Conservation (phyloP, 2,329 filamentous ascomycete species). For the Lecanosticta acicola region DNA sequence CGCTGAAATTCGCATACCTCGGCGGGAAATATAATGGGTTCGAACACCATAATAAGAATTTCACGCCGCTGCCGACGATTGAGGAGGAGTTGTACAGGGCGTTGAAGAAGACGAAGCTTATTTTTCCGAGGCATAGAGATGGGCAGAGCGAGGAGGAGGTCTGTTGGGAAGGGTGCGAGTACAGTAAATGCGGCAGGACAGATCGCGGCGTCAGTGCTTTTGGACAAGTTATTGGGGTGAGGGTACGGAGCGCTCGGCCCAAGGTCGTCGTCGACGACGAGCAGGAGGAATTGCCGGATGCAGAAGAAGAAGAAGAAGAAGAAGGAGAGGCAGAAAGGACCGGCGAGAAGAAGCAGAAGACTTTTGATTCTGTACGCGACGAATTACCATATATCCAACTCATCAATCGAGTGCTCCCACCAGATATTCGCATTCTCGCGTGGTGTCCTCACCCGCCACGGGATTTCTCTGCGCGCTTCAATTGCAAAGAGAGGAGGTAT, state of each 20-base stretch:
- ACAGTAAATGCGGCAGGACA: constrained; percentile 91
- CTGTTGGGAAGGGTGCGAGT: constrained; percentile 79
- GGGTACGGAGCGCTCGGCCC: constrained; percentile 74
- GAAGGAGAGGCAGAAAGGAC: constrained; percentile 12
- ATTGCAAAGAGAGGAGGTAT: constrained; percentile 84
- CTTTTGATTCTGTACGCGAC: constrained; percentile 64
- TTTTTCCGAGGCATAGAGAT: constrained; percentile 55
- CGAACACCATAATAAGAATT: constrained; percentile 72
- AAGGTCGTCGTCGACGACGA: constrained; percentile 16
- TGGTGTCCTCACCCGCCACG: constrained; percentile 82
- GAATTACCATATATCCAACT: constrained; percentile 80
- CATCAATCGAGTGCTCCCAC: constrained; percentile 80
- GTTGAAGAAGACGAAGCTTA: constrained; percentile 72
- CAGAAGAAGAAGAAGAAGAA: constrained; percentile 9
- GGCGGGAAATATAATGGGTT: constrained; percentile 89
- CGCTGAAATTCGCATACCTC: constrained; percentile 88
- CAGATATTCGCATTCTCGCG: constrained; percentile 82
- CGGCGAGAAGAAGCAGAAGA: constrained; percentile 10
- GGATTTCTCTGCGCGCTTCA: constrained; percentile 85
- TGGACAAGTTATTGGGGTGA: constrained; percentile 83
- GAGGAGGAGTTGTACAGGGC: constrained; percentile 95
- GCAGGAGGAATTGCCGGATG: constrained; percentile 15
- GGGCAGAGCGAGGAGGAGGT: constrained; percentile 46
- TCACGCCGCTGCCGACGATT: constrained; percentile 68
- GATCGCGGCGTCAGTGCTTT: constrained; percentile 94